Conservation (phyloP, 495 filamentous ascomycete species). For the Pyrenula aspistea region DNA sequence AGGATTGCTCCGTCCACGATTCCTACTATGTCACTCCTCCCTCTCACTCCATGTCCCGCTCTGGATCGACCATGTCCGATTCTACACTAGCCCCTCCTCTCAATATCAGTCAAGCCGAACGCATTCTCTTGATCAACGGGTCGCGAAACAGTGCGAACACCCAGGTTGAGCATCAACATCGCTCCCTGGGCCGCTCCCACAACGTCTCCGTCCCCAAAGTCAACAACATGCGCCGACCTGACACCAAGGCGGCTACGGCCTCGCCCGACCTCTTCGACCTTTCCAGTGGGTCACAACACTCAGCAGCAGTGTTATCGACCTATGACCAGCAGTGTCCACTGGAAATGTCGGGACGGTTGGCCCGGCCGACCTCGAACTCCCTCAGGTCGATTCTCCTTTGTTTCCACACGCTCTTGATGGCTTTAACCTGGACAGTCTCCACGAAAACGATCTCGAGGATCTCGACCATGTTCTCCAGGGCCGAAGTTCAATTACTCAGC, state of each 20-base stretch:
- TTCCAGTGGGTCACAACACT: not conserved
- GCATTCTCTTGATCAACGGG: not conserved
- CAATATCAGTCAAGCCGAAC: not conserved
- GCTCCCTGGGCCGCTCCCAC: not conserved
- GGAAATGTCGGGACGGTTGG: not conserved
- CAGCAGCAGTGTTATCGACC: slow-evolving; percentile 1
- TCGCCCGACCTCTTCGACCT: not conserved
- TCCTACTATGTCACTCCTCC: not conserved
- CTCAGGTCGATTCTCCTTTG: not conserved
- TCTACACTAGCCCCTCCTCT: not conserved
- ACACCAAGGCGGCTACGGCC: not conserved
- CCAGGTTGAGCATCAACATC: not conserved
- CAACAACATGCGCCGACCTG: not conserved
- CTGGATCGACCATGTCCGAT: not conserved
- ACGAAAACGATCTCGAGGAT: not conserved
- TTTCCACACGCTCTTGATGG: not conserved
- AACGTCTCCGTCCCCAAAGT: not conserved
- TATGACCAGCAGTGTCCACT: slow-evolving; percentile 1
- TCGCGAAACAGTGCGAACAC: not conserved
- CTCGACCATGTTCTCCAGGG: not conserved
- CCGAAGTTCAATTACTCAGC: not conserved
- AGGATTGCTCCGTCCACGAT: not conserved
- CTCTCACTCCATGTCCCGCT: not conserved
- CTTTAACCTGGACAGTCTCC: not conserved
- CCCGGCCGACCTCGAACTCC: not conserved